A percentile compares a stretch with the other conserved stretches of the same genome.
phyloP scores from a whole-genome alignment of 116 monocot species.

The Trichopus zeylanicus region DNA sequence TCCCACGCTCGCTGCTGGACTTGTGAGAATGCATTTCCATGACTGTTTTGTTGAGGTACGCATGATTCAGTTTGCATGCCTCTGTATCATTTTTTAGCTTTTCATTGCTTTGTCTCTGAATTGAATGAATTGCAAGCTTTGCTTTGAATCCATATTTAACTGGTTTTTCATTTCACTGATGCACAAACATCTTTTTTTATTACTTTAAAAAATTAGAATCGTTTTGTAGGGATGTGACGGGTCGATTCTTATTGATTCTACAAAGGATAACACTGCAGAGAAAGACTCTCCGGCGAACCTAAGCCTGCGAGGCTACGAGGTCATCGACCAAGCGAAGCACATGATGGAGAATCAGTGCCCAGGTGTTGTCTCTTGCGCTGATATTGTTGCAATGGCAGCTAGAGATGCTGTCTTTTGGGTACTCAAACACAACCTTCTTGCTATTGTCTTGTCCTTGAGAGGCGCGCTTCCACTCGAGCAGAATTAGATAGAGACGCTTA shows the following conservation, averaged over 20 bases:
- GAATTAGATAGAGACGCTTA: too few species aligned
- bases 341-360: slow-evolving; percentile 44
- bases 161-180: too few species aligned
- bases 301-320: slow-evolving; percentile 65
- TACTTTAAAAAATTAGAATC: too few species aligned
- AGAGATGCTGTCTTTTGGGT: slow-evolving; percentile 61
- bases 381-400: slow-evolving; percentile 69
- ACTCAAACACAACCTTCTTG: too few species aligned
- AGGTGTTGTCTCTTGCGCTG: slow-evolving; percentile 71
- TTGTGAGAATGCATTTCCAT: slow-evolving; percentile 86
- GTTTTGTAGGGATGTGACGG: slow-evolving; percentile 65
- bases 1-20: slow-evolving; percentile 57
- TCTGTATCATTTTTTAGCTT: background rate
- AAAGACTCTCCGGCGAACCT: slow-evolving; percentile 68
- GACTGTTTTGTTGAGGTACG: slow-evolving; percentile 82
- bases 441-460: too few species aligned
- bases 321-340: slow-evolving; percentile 61
- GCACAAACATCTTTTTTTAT: too few species aligned
- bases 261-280: slow-evolving; percentile 59
- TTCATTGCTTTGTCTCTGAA: too few species aligned
- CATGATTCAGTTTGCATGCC: too few species aligned
- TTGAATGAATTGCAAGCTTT: too few species aligned
- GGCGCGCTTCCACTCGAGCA: too few species aligned
- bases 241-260: slow-evolving; percentile 66
- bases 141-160: too few species aligned